Percentiles rank a stretch among this genome's conserved stretches.
Conservation (phyloP, 345 rosid genomes). For the Anacardium occidentale region DNA sequence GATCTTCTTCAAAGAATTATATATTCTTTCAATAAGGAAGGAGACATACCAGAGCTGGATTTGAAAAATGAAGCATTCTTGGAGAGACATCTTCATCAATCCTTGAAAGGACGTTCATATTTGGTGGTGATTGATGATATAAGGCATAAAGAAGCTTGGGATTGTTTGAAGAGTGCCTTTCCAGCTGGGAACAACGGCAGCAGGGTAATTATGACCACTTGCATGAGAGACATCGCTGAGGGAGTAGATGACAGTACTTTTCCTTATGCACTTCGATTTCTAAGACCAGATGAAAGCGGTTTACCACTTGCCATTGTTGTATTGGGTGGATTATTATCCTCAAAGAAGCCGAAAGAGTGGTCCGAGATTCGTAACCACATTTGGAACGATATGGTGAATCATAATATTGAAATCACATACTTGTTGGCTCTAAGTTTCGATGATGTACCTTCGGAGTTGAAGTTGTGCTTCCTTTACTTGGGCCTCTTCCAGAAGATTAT, state of each 20-base stretch:
- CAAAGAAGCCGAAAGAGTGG: neutral
- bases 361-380: neutral
- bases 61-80: neutral
- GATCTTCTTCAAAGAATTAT: neutral
- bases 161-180: neutral
- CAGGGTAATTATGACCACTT: neutral
- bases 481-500: conserved; percentile 24
- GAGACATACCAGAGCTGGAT: neutral
- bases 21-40: neutral
- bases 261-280: neutral
- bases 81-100: neutral
- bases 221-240: neutral
- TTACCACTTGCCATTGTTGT: conserved; percentile 23
- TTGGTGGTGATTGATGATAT: conserved; percentile 22
- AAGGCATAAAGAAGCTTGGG: conserved; percentile 17
- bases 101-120: neutral
- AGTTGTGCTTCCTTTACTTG: conserved; percentile 32
- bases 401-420: neutral
- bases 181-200: neutral
- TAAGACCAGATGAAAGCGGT: conserved; percentile 7
- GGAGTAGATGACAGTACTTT: neutral
- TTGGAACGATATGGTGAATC: neutral
- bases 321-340: conserved; percentile 14
- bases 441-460: conserved; percentile 31
- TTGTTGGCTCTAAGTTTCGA: conserved; percentile 32